A percentile compares a stretch with the other conserved stretches of the same genome.
Evolutionary conservation across 1,284 basidiomycete genomes (phyloP).

Genomic region (Moniliella sp.): DNA sequence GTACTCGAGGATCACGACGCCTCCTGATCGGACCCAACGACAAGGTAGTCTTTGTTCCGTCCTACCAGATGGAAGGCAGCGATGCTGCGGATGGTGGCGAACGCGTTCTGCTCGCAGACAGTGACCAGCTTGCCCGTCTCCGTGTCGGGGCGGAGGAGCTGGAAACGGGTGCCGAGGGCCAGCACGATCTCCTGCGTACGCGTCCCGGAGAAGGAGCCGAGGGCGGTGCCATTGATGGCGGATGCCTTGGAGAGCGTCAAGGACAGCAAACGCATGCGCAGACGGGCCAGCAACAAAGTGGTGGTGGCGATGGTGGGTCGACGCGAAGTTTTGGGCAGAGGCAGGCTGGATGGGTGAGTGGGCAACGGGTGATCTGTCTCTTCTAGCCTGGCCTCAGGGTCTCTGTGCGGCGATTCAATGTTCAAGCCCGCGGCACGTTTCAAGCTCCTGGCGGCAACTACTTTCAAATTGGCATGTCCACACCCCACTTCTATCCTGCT

Average conservation of each 20-base stretch:
- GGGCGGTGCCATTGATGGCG: constrained; percentile 20
- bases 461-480: too few species aligned
- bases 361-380: too few species aligned
- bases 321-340: too few species aligned
- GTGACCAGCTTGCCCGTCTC: constrained; percentile 13
- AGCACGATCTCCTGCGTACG: constrained; percentile 28
- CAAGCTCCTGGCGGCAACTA: too few species aligned
- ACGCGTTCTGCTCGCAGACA: constrained; percentile 16
- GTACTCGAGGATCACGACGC: constrained; percentile 28
- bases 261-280: constrained; percentile 30
- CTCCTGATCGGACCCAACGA: constrained; percentile 28
- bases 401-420: too few species aligned
- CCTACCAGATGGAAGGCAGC: constrained; percentile 24
- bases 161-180: constrained; percentile 16
- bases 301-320: too few species aligned
- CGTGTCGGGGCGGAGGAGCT: constrained; percentile 23
- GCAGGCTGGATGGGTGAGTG: too few species aligned
- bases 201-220: constrained; percentile 28
- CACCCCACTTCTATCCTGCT: too few species aligned
- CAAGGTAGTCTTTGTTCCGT: constrained; percentile 22
- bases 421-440: too few species aligned
- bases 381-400: too few species aligned
- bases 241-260: constrained; percentile 21
- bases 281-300: too few species aligned
- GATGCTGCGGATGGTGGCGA: constrained; percentile 25